Conservation (phyloP, 2,329 filamentous ascomycete genomes). For the Fusarium sp. region DNA sequence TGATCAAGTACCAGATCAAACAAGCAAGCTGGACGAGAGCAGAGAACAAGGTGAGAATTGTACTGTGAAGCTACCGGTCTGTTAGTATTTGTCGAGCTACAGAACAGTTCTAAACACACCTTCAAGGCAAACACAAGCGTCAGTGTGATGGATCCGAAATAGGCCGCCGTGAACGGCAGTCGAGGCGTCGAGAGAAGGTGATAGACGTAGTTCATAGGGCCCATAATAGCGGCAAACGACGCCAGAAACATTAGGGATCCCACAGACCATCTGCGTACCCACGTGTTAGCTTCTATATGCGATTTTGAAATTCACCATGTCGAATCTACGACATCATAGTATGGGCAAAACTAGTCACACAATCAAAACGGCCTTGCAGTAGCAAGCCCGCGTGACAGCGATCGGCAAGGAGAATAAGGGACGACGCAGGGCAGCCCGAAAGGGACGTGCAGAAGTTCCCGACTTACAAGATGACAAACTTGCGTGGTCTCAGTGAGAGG, state of each 20-base stretch:
- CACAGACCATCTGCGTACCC: slow-evolving; percentile 82
- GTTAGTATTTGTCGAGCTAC: slow-evolving; percentile 10
- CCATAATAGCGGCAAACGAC: slow-evolving; percentile 96
- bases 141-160: slow-evolving; percentile 91
- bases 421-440: slow-evolving; percentile 8
- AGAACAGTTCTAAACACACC: slow-evolving; percentile 68
- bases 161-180: slow-evolving; percentile 91
- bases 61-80: slow-evolving; percentile 76
- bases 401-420: slow-evolving; percentile 23
- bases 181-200: slow-evolving; percentile 87
- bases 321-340: slow-evolving; percentile 26
- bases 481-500: slow-evolving; percentile 82
- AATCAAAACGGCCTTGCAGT: slow-evolving; percentile 10
- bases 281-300: slow-evolving; percentile 43
- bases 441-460: slow-evolving; percentile 23
- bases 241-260: slow-evolving; percentile 89
- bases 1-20: slow-evolving; percentile 92
- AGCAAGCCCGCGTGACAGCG: slow-evolving; percentile 28
- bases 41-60: slow-evolving; percentile 85
- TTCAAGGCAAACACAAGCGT: slow-evolving; percentile 93
- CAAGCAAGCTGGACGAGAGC: slow-evolving; percentile 85
- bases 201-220: slow-evolving; percentile 81
- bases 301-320: slow-evolving; percentile 28
- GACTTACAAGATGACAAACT: slow-evolving; percentile 97
- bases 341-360: slow-evolving; percentile 33